Base-by-base conservation (phyloP, 768 basidiomycete species). In the Tricholoma saponaceum region DNA sequence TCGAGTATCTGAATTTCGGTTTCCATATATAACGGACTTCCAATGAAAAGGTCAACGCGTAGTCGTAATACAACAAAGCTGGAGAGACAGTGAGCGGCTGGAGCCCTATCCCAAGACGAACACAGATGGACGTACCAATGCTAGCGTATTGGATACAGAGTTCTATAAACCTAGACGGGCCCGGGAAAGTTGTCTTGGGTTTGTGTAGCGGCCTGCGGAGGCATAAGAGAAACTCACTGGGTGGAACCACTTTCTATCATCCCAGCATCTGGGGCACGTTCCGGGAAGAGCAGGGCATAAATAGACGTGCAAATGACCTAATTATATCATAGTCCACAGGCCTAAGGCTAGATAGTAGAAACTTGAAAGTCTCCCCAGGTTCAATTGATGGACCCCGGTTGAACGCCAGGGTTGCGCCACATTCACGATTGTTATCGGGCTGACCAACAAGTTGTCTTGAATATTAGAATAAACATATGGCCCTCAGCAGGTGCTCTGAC, bases 31-130 rank as follows among this genome's bases (percentile, higher is more conserved):
- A 72, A 30, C 66, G 54, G 33, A 75, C 62, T 51, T 74, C 72
- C 52, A 60, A 58, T 2, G 66, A 61, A 37, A 74, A 67, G 0
- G 72, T 73, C 22, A 74, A 58, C 26, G 62, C 60, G 46, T 70
- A 74, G 53, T 74, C 73, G 43, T 70, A 74, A 52, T 65, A 74
- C 3, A 74, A 41, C 0, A 73, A 54, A 3, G 67, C 71, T 70
- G 43, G 16, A 3, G 5, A 16, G 46, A 14, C 23, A 22, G 28
- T 33, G 20, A 47, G 10, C 25, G 33, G 23, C 14, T 5, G 10
- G 13, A 26, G 26, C 3, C 13, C 7, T 3, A 6, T 32, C 9
- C 4, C n/a, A 20, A 23, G 2, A 7, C 12, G 7, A 14, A 2
- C 13, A 43, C 8, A 50, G 23, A 25, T 43, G 14, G 23, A 13